Percentiles rank a stretch among this genome's conserved stretches.
Evolutionary conservation across 192 early-diverging fungal genomes (phyloP).

Genomic region (Coemansia sp.): DNA sequence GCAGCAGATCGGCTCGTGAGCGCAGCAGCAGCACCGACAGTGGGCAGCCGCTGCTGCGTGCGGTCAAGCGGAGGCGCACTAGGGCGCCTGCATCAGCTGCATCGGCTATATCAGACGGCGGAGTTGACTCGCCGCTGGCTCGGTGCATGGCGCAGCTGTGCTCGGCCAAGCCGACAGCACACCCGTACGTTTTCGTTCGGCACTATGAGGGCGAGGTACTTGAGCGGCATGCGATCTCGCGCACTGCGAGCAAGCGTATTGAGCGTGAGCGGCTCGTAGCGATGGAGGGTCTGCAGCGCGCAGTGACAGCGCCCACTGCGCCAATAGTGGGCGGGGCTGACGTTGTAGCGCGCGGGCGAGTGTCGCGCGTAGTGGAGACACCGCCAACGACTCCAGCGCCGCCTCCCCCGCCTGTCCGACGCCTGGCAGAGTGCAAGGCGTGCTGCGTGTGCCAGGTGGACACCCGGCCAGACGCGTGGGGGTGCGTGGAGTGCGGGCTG

Average conservation of each 20-base stretch:
- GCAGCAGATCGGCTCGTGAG: background rate
- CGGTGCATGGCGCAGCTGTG: background rate
- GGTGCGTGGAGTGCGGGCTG: conserved; percentile 16
- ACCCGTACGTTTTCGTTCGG: conserved; percentile 14
- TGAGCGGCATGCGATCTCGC: background rate
- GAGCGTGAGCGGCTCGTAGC: background rate
- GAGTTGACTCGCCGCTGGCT: too few species aligned
- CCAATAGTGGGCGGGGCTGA: background rate
- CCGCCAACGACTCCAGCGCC: background rate
- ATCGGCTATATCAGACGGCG: background rate
- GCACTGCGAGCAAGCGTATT: background rate
- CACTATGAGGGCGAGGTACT: conserved; percentile 15
- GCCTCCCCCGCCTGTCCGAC: background rate
- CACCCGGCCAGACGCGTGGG: background rate
- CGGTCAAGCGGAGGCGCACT: background rate
- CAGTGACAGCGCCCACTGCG: background rate
- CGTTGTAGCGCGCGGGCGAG: background rate
- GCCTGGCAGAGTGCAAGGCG: background rate
- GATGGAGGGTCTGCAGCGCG: background rate
- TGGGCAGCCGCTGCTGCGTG: background rate
- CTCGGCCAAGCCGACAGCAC: background rate
- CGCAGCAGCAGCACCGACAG: background rate
- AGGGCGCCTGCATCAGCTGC: background rate
- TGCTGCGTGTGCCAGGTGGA: conserved; percentile 16
- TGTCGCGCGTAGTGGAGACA: background rate